phyloP scores from a whole-genome alignment of 2,329 filamentous ascomycete species.

The Trichophyton simii region DNA sequence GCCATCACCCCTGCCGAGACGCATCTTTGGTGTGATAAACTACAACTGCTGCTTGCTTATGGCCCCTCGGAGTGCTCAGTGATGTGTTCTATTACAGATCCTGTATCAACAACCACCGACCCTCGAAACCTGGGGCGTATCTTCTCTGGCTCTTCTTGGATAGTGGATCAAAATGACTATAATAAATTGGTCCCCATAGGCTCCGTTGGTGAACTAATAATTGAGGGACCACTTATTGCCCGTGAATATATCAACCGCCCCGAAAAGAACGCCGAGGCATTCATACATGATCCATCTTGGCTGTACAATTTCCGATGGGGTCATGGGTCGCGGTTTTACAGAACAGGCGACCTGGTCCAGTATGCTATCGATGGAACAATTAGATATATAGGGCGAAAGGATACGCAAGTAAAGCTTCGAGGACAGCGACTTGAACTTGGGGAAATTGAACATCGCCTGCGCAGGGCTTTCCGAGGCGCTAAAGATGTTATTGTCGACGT shows the following conservation, averaged over 20 bases:
- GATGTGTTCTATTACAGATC: neutral
- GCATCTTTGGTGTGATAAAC: constrained; percentile 17
- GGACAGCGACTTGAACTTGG: constrained; percentile 75
- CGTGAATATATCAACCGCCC: constrained; percentile 24
- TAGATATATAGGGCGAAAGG: constrained; percentile 69
- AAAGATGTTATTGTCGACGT: constrained; percentile 28
- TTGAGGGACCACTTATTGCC: constrained; percentile 29
- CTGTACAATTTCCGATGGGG: neutral
- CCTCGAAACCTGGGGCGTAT: constrained; percentile 12
- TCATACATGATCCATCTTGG: constrained; percentile 17
- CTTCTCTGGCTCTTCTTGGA: constrained; percentile 14
- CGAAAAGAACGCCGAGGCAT: constrained; percentile 13
- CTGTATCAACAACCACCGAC: neutral
- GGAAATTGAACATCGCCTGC: constrained; percentile 62
- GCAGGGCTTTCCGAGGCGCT: constrained; percentile 29
- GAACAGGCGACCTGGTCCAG: constrained; percentile 71
- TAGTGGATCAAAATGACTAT: constrained; percentile 16
- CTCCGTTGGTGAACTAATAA: constrained; percentile 28
- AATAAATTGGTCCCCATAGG: constrained; percentile 22
- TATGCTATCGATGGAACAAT: constrained; percentile 55
- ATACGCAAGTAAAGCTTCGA: constrained; percentile 69
- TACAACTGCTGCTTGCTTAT: constrained; percentile 28
- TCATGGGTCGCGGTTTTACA: constrained; percentile 45
- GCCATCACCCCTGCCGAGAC: constrained; percentile 15
- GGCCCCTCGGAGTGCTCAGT: constrained; percentile 12